Evolutionary conservation across 2,329 filamentous ascomycete genomes (phyloP).

Genomic region (Penicillium digitatum): DNA sequence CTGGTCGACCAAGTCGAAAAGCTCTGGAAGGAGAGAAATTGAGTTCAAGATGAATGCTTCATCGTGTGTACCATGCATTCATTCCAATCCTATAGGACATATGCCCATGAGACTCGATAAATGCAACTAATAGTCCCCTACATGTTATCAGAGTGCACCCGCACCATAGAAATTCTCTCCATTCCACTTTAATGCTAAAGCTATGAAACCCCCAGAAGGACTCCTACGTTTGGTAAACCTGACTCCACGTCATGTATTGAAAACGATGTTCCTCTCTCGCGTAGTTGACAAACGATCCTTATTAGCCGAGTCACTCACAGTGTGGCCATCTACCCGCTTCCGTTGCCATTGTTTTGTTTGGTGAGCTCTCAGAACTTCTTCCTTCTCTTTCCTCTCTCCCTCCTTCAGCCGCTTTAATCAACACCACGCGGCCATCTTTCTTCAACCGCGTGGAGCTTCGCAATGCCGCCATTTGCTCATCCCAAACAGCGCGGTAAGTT

Average conservation of each 20-base stretch:
- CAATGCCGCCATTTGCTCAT: not conserved
- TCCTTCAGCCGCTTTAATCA: no score
- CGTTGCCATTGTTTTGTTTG: not conserved
- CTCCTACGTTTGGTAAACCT: not conserved
- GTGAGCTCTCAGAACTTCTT: not conserved
- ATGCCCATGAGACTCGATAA: not conserved
- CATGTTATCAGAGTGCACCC: not conserved
- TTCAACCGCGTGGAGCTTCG: not conserved
- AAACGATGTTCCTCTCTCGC: not conserved
- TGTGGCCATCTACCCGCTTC: not conserved
- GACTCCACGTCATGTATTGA: not conserved
- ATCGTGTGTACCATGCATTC: not conserved
- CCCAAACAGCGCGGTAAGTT: not conserved
- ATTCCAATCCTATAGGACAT: not conserved
- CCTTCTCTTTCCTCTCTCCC: not conserved
- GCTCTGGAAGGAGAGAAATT: conserved; percentile 49
- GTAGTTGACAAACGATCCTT: not conserved
- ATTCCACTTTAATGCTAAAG: no score
- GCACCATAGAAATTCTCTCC: not conserved
- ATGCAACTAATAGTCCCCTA: not conserved
- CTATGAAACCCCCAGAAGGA: not conserved
- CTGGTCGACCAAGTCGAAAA: conserved; percentile 74
- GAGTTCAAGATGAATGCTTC: not conserved
- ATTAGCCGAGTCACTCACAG: not conserved
- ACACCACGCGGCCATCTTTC: not conserved